Evolutionary conservation across 208 protist species (phyloP).

Genomic region (Trichomonas tenax): DNA sequence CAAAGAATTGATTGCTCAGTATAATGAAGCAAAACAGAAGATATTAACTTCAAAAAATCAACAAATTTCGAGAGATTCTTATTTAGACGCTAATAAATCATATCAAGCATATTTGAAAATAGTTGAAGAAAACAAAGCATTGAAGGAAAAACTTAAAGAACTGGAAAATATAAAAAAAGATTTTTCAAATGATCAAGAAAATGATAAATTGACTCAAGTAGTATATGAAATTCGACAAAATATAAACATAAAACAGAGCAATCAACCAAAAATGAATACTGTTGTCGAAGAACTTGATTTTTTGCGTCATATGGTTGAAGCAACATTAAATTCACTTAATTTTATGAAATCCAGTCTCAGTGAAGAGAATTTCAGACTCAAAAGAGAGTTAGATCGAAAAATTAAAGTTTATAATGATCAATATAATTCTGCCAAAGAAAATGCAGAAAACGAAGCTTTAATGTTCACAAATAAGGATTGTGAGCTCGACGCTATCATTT

Average conservation of each 20-base stretch:
- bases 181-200: conserved; percentile 8
- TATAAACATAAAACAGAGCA: not conserved
- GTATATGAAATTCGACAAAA: not conserved
- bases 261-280: not conserved
- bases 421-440: not conserved
- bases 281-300: not conserved
- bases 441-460: not conserved
- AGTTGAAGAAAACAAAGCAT: not conserved
- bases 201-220: not conserved
- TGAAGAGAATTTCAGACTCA: not conserved
- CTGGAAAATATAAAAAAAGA: not conserved
- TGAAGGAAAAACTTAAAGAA: not conserved
- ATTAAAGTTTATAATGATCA: not conserved
- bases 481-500: not conserved
- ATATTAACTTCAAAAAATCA: not conserved
- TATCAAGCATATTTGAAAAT: not conserved
- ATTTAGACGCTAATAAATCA: not conserved
- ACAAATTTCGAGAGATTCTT: too few species aligned
- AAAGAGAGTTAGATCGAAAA: not conserved
- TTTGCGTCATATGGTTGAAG: not conserved
- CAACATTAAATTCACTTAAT: not conserved
- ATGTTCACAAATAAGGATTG: not conserved
- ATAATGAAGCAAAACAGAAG: not conserved
- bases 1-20: not conserved
- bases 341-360: not conserved